These are phyloP conservation scores for Trebouxia sp. DNA, from an alignment of 139 green algal species.

Conservation along the genomic window DNA sequence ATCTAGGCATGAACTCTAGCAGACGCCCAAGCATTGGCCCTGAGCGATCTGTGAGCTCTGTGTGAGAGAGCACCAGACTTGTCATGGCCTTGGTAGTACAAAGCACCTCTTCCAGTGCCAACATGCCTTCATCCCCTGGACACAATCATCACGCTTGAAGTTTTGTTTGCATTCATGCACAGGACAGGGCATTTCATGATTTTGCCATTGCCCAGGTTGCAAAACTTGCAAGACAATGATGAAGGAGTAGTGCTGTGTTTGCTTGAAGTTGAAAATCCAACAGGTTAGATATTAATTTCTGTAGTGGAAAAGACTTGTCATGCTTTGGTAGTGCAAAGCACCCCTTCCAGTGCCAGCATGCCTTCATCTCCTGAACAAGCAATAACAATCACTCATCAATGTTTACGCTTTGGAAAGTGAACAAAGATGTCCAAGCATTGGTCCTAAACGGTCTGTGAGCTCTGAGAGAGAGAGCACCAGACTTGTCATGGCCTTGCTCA, in stretches of 20 bases:
- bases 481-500: too few relatives aligned
- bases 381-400: too few relatives aligned
- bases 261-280: too few relatives aligned
- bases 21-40: not conserved
- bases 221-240: not conserved
- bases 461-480: too few relatives aligned
- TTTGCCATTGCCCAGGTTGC: not conserved
- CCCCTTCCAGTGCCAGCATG: not conserved
- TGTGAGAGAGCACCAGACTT: not conserved
- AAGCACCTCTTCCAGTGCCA: constrained; percentile 10
- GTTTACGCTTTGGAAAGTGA: too few relatives aligned
- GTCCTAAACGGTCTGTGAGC: too few relatives aligned
- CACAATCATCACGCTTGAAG: too few relatives aligned
- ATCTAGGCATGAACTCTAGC: constrained; percentile 1
- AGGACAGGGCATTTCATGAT: not conserved
- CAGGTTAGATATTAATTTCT: not conserved
- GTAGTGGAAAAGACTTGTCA: not conserved
- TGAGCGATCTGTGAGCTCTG: not conserved
- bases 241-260: too few relatives aligned
- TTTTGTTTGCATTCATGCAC: too few relatives aligned
- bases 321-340: not conserved
- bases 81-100: constrained; percentile 21
- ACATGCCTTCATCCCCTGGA: constrained; percentile 1
- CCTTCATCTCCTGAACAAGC: too few relatives aligned
- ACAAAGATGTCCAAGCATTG: too few relatives aligned